These are phyloP conservation scores for Pseudogymnoascus sp. DNA, from an alignment of 2,329 filamentous ascomycete genomes.

Conservation along the genomic window DNA sequence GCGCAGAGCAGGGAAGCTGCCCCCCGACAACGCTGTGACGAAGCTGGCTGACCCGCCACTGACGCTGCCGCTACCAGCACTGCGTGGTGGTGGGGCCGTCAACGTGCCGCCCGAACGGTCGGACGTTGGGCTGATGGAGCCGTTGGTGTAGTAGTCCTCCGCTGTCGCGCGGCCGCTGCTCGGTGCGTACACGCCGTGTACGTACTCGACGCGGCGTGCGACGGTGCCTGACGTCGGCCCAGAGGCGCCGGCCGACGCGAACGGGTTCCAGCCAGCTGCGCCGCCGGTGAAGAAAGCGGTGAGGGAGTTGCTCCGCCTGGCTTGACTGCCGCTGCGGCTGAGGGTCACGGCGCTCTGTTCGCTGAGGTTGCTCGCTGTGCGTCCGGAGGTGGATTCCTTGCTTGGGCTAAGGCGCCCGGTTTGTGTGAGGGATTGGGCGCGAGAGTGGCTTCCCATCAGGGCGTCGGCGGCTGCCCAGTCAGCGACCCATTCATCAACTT, in stretches of 20 bases:
- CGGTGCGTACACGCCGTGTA: neutral
- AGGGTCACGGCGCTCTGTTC: constrained; percentile 24
- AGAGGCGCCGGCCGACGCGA: neutral
- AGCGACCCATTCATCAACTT: constrained; percentile 30
- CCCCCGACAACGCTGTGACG: constrained; percentile 24
- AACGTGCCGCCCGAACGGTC: neutral
- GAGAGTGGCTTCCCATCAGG: constrained; percentile 24
- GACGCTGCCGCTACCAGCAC: constrained; percentile 19
- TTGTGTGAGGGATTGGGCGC: constrained; percentile 19
- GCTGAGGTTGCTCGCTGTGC: constrained; percentile 30
- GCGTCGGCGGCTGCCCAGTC: constrained; percentile 31
- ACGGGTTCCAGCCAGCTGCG: constrained; percentile 15
- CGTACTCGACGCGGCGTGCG: neutral
- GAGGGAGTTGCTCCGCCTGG: constrained; percentile 2
- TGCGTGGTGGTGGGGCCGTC: constrained; percentile 15
- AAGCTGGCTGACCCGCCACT: constrained; percentile 17
- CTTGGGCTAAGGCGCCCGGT: constrained; percentile 27
- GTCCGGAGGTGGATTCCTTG: constrained; percentile 20
- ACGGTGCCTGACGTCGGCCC: neutral
- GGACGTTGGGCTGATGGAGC: neutral
- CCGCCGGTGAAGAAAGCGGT: constrained; percentile 8
- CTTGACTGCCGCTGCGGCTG: constrained; percentile 15
- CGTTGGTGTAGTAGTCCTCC: neutral
- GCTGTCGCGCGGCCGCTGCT: neutral
- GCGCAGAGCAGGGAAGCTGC: constrained; percentile 21